Base-by-base conservation (phyloP, 2,329 filamentous ascomycete species). In the Apiospora marii region DNA sequence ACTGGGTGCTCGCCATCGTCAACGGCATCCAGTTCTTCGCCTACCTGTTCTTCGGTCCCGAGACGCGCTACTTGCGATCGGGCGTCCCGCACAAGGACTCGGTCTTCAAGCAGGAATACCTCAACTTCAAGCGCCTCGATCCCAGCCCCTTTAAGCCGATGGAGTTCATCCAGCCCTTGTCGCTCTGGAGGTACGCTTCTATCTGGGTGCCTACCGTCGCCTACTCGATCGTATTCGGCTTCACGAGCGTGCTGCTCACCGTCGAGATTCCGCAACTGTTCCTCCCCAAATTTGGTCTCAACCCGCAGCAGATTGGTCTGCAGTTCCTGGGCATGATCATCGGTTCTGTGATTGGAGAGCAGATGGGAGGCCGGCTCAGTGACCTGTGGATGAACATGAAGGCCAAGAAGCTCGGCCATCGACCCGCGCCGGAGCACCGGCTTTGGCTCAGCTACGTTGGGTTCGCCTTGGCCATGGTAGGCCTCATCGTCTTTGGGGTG, bases 191-290 rank as follows among this genome's bases (percentile, higher is more conserved):
- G 2, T 84, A 85, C 70, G 81, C 85, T 0, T 85, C 83, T 58
- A 84, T 90, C 34, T 75, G 87, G 53, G 82, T 91, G 10, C 87
- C 89, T 0, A 82, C 88, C 0, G 78, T 83, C 19, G 84, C 87
- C 3, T 90, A 91, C 77, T 79, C 87, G 3, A 88, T 91, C 83
- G 81, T 89, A 13, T 91, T 91, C 78, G 81, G 87, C 4, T 91
- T 88, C 77, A 83, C 80, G 46, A 85, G 82, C 51, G 85, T 90
- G 13, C 81, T 90, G 74, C 80, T 86, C 71, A 88, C 88, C 0
- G 86, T 91, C 37, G 89, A 91, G 75, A 87, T 91, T 4, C 89
- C 89, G 0, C 88, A 90, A 72, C 82, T 91, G 0, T 88, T 90
- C 74, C 83, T 85, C 7, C 79, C 83, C 46, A 87, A 87, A 73